Percentiles rank a stretch among this genome's conserved stretches.
These are phyloP conservation scores for Ramalina intermedia DNA, from an alignment of 495 filamentous ascomycete genomes.

Conservation along the genomic window DNA sequence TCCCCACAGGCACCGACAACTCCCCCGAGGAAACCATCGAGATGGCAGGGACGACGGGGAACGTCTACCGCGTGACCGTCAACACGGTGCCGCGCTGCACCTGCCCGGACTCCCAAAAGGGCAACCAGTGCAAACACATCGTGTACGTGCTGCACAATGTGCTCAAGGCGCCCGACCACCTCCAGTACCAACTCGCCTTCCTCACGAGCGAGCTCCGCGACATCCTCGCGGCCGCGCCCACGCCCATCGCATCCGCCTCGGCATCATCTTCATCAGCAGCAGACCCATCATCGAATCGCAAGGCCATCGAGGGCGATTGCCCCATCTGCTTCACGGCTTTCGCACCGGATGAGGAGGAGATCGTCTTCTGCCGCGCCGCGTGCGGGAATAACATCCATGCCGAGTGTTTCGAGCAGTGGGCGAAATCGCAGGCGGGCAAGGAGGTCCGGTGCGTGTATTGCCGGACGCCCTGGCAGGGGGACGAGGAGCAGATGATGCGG, in stretches of 20 bases:
- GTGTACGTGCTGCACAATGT: slow-evolving; percentile 51
- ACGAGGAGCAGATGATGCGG: slow-evolving; percentile 32
- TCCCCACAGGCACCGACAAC: slow-evolving; percentile 25
- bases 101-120: slow-evolving; percentile 47
- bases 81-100: slow-evolving; percentile 44
- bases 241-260: slow-evolving; percentile 19
- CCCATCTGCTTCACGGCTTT: slow-evolving; percentile 68
- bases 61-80: slow-evolving; percentile 53
- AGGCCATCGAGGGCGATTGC: slow-evolving; percentile 57
- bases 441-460: slow-evolving; percentile 56
- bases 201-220: slow-evolving; percentile 47
- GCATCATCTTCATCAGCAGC: slow-evolving; percentile 6
- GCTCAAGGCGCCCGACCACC: slow-evolving; percentile 44
- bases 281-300: slow-evolving; percentile 32
- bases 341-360: slow-evolving; percentile 36
- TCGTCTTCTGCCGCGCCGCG: slow-evolving; percentile 56
- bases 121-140: slow-evolving; percentile 68
- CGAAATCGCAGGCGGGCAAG: slow-evolving; percentile 32
- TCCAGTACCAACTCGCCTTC: slow-evolving; percentile 64
- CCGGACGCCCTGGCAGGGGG: slow-evolving; percentile 46
- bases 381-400: slow-evolving; percentile 74
- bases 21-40: slow-evolving; percentile 42
- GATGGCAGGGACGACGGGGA: slow-evolving; percentile 61
- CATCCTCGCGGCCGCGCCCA: slow-evolving; percentile 42
- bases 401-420: slow-evolving; percentile 60